Evolutionary conservation across 1,284 basidiomycete genomes (phyloP).

Genomic region (Grifola frondosa): DNA sequence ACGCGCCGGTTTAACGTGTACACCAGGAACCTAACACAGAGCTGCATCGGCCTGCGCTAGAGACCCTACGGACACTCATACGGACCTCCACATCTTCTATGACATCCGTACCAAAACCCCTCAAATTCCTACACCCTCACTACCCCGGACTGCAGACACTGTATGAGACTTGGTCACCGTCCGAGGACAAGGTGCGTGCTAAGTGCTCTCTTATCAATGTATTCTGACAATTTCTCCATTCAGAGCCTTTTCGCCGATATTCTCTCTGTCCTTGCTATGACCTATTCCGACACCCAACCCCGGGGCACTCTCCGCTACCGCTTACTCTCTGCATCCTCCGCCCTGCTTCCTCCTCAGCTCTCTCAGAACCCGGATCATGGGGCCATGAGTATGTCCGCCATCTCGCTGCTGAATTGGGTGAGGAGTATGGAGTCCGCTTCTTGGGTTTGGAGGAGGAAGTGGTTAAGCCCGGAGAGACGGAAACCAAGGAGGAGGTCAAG

Average conservation of each 20-base stretch:
- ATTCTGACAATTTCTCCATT: slow-evolving; percentile 2
- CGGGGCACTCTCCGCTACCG: slow-evolving; percentile 94
- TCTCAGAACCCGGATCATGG: slow-evolving; percentile 93
- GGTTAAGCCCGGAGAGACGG: slow-evolving; percentile 34
- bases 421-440: slow-evolving; percentile 76
- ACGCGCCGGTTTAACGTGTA: slow-evolving; percentile 9
- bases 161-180: slow-evolving; percentile 77
- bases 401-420: slow-evolving; percentile 93
- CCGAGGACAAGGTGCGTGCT: slow-evolving; percentile 72
- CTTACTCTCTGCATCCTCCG: slow-evolving; percentile 78
- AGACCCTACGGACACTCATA: slow-evolving; percentile 92
- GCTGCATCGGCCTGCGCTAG: slow-evolving; percentile 89
- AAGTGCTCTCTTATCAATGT: not conserved
- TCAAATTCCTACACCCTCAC: slow-evolving; percentile 97
- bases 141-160: slow-evolving; percentile 87
- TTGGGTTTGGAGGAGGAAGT: slow-evolving; percentile 44
- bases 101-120: slow-evolving; percentile 99
- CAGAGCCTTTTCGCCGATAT: slow-evolving; percentile 97
- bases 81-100: slow-evolving; percentile 97
- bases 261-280: slow-evolving; percentile 99
- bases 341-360: slow-evolving; percentile 57
- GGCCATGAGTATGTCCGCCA: slow-evolving; percentile 99
- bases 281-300: slow-evolving; percentile 95
- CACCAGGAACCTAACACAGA: slow-evolving; percentile 82
- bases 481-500: slow-evolving; percentile 29